Evolutionary conservation across 352 stramenopile genomes (phyloP), one percentile per base, ranked within the genome.

Genomic region (Globisporangium nunn): DNA sequence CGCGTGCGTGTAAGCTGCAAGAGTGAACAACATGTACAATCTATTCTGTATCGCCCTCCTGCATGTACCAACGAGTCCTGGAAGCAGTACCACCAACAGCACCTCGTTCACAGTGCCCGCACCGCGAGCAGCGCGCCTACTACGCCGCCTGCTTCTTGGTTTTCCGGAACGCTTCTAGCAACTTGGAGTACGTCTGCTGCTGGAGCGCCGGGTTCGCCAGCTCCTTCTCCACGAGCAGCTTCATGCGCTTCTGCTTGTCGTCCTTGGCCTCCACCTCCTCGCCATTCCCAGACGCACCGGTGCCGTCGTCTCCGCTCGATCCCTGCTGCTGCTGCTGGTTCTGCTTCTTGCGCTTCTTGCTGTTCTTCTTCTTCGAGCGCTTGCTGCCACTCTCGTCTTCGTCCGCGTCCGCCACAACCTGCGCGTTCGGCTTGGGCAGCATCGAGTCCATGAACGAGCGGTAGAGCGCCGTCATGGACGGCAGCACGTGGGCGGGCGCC

Each of bases 391-490:
- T 56, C 18, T 47, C 57, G 0, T 44, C 56, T 0, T 51, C 56
- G 14, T 49, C 49, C 0, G 33, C 58, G 0, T 44, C 56, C 12
- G 50, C 49, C 30, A 40, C 55, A 4, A 45, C 52, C 30, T 70
- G 64, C 6, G 58, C 47, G 41, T 78, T 70, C 4, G 80, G 66
- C 59, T 92, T 91, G 6, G 75, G 68, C 50, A 95, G 68, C 77
- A 95, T 91, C 62, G 81, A 86, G 61, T 95, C 85, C 82, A 95
- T 89, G 59, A 92, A 95, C 46, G 80, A 88, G 3, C 79, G 68
- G 66, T 93, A 95, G 41, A 95, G 64, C 33, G 79, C 74, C 45
- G 81, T 86, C 74, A 94, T 90, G 14, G 82, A 88, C 48, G 85
- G 85, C 56, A 94, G 58, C 44, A 93, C 85, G 66, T 95, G 85